phyloP scores from a whole-genome alignment of 345 rosid species.

The Citrus inodora region DNA sequence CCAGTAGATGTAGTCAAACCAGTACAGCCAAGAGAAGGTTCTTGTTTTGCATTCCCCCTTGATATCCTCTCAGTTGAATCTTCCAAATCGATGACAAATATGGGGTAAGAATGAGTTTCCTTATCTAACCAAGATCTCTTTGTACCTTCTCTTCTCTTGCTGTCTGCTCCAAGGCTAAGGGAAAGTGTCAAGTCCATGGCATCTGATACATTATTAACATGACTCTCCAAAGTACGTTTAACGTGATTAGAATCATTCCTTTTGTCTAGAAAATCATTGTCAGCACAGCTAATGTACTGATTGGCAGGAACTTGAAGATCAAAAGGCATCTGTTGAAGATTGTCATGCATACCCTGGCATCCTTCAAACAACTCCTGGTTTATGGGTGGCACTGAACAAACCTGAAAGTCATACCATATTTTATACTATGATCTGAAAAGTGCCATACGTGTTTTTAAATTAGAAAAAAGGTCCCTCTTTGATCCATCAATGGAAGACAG shows the following conservation, averaged over 20 bases:
- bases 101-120: constrained; percentile 14
- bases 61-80: constrained; percentile 17
- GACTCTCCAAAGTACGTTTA: background rate
- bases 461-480: background rate
- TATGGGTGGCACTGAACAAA: background rate
- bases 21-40: constrained; percentile 16
- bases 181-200: constrained; percentile 40
- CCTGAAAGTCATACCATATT: constrained; percentile 25
- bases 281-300: constrained; percentile 19
- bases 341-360: background rate
- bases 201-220: constrained; percentile 3
- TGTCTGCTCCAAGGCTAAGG: constrained; percentile 24
- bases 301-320: constrained; percentile 34
- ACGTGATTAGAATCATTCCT: constrained; percentile 10
- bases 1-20: constrained; percentile 5
- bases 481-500: background rate
- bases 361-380: constrained; percentile 17
- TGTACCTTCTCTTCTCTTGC: constrained; percentile 13
- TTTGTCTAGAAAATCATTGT: constrained; percentile 16
- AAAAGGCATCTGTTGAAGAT: constrained; percentile 22
- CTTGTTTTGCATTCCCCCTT: background rate
- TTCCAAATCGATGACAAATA: constrained; percentile 33
- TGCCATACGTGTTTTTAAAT: background rate
- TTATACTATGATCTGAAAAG: background rate
- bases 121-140: constrained; percentile 11